phyloP scores from a whole-genome alignment of 345 rosid species.

The Diplotaxis tenuifolia region DNA sequence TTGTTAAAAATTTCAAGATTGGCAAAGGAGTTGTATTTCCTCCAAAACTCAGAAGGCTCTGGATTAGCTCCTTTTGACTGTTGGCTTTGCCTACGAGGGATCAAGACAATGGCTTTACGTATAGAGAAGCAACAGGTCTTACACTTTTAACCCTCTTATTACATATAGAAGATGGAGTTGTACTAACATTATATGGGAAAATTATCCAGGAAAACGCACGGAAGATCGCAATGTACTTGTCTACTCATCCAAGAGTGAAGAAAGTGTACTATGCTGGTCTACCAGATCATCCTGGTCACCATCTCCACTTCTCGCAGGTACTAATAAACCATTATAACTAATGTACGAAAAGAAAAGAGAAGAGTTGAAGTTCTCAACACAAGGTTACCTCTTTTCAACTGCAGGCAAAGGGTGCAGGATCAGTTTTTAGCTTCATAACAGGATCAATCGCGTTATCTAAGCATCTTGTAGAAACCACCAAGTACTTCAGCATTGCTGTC shows the following conservation, averaged over 20 bases:
- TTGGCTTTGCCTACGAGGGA: constrained; percentile 90
- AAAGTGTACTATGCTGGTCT: constrained; percentile 87
- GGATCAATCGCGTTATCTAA: constrained; percentile 85
- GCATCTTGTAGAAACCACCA: constrained; percentile 81
- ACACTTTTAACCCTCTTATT: not conserved
- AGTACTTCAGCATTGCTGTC: constrained; percentile 90
- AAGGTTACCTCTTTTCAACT: constrained; percentile 10
- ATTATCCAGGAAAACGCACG: constrained; percentile 71
- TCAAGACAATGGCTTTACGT: constrained; percentile 92
- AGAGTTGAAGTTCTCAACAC: not conserved
- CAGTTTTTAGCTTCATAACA: constrained; percentile 91
- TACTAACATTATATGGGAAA: constrained; percentile 1
- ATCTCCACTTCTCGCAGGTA: constrained; percentile 92
- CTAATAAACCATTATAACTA: not conserved
- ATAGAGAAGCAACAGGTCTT: constrained; percentile 92
- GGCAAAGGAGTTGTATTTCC: constrained; percentile 79
- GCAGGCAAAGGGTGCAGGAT: constrained; percentile 96
- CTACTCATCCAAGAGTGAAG: constrained; percentile 79
- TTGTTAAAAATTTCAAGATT: constrained; percentile 45
- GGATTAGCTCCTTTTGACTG: constrained; percentile 97
- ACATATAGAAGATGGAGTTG: not conserved
- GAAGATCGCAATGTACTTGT: constrained; percentile 80
- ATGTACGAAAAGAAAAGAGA: not conserved
- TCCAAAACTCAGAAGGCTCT: constrained; percentile 94
- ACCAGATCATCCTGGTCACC: constrained; percentile 77